These are phyloP conservation scores for Candida quercuum DNA, from an alignment of 805 yeast species.

Conservation along the genomic window DNA sequence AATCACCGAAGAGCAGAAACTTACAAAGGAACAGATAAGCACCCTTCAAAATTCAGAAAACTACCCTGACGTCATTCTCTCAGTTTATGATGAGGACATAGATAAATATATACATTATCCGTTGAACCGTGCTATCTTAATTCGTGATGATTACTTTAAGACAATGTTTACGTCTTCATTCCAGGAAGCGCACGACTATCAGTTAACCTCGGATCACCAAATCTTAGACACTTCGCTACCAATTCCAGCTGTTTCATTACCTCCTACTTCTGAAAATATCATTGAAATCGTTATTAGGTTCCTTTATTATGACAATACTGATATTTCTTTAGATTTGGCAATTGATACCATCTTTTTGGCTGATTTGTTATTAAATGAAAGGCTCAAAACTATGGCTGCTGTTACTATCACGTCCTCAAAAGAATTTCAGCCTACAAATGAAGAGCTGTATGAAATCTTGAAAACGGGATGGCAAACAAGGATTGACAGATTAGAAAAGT, in stretches of 20 bases:
- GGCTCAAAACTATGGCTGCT: slow-evolving; percentile 61
- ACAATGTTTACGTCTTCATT: slow-evolving; percentile 55
- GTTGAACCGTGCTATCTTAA: slow-evolving; percentile 54
- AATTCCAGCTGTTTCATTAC: slow-evolving; percentile 29
- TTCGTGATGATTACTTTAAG: slow-evolving; percentile 58
- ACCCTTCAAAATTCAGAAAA: slow-evolving; percentile 15
- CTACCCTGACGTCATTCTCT: slow-evolving; percentile 44
- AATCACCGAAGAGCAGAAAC: background rate
- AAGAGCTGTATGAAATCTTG: slow-evolving; percentile 50
- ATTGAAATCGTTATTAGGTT: slow-evolving; percentile 49
- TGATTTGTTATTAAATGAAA: slow-evolving; percentile 51
- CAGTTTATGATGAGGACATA: slow-evolving; percentile 29
- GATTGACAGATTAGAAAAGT: slow-evolving; percentile 59
- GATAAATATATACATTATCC: slow-evolving; percentile 42
- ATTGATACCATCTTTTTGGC: slow-evolving; percentile 55
- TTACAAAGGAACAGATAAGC: slow-evolving; percentile 7
- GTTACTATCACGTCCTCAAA: slow-evolving; percentile 29
- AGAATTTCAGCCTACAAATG: slow-evolving; percentile 21
- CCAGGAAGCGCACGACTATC: slow-evolving; percentile 25
- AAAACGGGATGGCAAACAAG: slow-evolving; percentile 65
- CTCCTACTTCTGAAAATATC: slow-evolving; percentile 27
- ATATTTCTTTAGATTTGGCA: slow-evolving; percentile 44
- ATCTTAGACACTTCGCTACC: slow-evolving; percentile 9
- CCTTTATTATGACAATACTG: slow-evolving; percentile 56
- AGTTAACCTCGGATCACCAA: slow-evolving; percentile 6